Percentiles rank a stretch among this genome's conserved stretches.
These are phyloP conservation scores for Pyrenula massariospora DNA, from an alignment of 495 filamentous ascomycete species.

Conservation along the genomic window DNA sequence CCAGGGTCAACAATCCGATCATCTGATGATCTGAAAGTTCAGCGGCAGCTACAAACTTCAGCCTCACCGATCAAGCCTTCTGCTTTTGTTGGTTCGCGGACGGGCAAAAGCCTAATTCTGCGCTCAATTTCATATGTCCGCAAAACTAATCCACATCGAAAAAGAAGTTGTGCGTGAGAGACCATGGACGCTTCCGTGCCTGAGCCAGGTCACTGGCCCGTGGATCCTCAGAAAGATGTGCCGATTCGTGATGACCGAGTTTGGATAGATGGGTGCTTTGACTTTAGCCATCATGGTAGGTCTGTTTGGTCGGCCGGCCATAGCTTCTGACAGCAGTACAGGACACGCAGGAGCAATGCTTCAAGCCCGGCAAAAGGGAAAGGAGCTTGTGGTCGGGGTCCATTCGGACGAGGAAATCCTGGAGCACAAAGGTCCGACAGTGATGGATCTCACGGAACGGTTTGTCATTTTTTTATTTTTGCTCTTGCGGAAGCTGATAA, in stretches of 20 bases:
- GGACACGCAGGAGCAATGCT: conserved; percentile 95
- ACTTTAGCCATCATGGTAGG: conserved; percentile 93
- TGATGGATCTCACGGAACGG: conserved; percentile 90
- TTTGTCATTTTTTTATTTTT: conserved; percentile 19
- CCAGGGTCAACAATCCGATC: no score
- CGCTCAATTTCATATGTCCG: background rate
- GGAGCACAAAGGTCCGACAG: conserved; percentile 93
- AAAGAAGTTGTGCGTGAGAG: background rate
- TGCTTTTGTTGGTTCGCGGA: background rate
- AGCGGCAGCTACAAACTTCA: background rate
- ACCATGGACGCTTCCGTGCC: conserved; percentile 19
- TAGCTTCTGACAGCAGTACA: conserved; percentile 16
- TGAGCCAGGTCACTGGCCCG: conserved; percentile 48
- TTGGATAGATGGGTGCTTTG: conserved; percentile 98
- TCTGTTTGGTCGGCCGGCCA: background rate
- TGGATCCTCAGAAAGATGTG: conserved; percentile 51
- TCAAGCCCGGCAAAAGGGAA: conserved; percentile 78
- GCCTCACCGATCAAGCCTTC: background rate
- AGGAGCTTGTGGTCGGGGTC: conserved; percentile 78
- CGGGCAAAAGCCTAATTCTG: background rate
- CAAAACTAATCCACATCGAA: background rate
- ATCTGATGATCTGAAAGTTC: no score
- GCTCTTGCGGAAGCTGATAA: conserved; percentile 8
- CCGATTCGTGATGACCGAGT: conserved; percentile 59
- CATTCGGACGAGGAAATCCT: conserved; percentile 92